Evolutionary conservation across 441 rosid genomes (phyloP).

Genomic region (Flueggea neowawraea): DNA sequence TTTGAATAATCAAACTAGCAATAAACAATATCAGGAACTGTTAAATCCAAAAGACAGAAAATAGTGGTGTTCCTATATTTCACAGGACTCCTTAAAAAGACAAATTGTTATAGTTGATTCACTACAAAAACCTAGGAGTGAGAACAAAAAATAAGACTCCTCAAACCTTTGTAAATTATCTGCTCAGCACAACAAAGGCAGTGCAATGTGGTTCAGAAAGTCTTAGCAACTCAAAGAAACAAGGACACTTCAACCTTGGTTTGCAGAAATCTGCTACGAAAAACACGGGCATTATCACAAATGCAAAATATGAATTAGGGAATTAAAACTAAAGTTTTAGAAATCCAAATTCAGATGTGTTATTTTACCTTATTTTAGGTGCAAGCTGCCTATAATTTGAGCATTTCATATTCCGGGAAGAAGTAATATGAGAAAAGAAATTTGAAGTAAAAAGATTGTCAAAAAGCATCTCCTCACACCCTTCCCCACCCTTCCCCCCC

Average conservation of each 20-base stretch:
- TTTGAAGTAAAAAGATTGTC: no score
- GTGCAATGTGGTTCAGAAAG: conserved; percentile 36
- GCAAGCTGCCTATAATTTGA: conserved; percentile 16
- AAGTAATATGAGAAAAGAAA: not conserved
- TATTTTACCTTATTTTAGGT: conserved; percentile 24
- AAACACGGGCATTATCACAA: conserved; percentile 47
- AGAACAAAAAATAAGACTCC: conserved; percentile 46
- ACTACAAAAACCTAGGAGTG: conserved; percentile 21
- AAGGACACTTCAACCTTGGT: conserved; percentile 60
- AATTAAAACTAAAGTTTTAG: conserved; percentile 20
- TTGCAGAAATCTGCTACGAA: conserved; percentile 55
- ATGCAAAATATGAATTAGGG: conserved; percentile 16
- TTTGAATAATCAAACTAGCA: no score
- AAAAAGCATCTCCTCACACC: no score
- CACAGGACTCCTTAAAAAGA: no score
- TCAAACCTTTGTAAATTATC: conserved; percentile 58
- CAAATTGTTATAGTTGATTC: not conserved
- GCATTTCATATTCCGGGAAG: not conserved
- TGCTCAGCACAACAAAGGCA: conserved; percentile 62
- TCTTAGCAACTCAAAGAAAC: conserved; percentile 70
- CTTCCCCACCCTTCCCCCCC: no score
- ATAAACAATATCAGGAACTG: no score
- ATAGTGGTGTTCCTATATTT: no score
- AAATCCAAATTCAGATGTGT: conserved; percentile 19
- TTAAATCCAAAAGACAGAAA: no score